Evolutionary conservation across 1,284 basidiomycete species (phyloP), one percentile per base, ranked within the genome.

Genomic region (Microbotryum lychnidis-dioicae): DNA sequence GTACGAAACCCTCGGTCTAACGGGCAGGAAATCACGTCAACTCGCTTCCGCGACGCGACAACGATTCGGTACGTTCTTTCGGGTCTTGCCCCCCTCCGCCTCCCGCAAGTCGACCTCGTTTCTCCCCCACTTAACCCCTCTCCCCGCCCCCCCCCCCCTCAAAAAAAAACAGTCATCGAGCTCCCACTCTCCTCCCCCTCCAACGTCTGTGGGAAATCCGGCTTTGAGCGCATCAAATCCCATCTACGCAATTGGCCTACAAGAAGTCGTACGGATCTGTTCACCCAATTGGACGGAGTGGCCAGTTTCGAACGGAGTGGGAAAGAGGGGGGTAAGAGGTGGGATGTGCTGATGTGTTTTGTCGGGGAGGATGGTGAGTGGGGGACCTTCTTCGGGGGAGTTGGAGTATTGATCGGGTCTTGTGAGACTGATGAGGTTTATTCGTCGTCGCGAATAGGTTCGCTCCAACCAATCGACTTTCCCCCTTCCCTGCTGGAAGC

Each of bases 1-100:
- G 6, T 68, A 68, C 60, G 66, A 68, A 31, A 23, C 60, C 1
- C 62, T 68, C 21, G 66, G 66, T 5, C 29, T 68, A 7, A 56
- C 66, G 4, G 66, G 66, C 0, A 57, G 66, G 3, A 42, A 42
- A 42, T 42, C 37, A 14, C 37, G 37, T 42, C 37, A 42, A 42
- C 37, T 42, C 16, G 37, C 37, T 27, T 56, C 45, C 58, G 64
- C 20, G 27, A 25, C 31, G 25, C 29, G 51, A 27, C 66, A 66
- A 23, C 55, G 60, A 6, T 68, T 63, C 61, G 53, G 66, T 66
- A 2, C 50, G 66, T 60, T 29, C 37, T 6, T n/a, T n/a, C 45
- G 9, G 7, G 4, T 27, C 23, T 23, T 23, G 23, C 23, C 23
- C 23, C 23, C 23, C 23, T 23, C 23, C 23, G 2, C 23, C 23